Evolutionary conservation across 305 asterid genomes (phyloP).

Genomic region (Stenogyne calaminthoides): DNA sequence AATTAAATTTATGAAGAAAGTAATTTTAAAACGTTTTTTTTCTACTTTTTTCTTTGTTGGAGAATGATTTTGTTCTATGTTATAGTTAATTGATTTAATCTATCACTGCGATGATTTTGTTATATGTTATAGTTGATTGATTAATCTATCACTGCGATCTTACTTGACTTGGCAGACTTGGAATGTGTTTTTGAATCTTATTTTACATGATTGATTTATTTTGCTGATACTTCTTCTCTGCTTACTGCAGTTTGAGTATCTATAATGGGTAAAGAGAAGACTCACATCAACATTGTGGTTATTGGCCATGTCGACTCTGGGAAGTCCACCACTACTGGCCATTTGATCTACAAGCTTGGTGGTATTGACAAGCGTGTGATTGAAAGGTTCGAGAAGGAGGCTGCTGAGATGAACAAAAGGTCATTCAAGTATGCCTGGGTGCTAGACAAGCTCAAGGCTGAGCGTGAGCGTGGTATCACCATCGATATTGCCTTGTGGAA

Average conservation of each 20-base stretch:
- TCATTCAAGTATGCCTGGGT: constrained; percentile 97
- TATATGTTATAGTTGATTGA: neutral
- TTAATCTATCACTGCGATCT: too few relatives aligned
- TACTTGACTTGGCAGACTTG: neutral
- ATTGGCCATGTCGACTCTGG: constrained; percentile 84
- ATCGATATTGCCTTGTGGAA: constrained; percentile 66
- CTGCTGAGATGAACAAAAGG: constrained; percentile 97
- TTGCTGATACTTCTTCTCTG: neutral
- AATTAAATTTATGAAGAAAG: neutral
- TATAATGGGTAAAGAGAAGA: constrained; percentile 73
- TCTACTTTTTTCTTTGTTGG: neutral
- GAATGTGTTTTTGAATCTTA: neutral
- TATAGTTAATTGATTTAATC: too few relatives aligned
- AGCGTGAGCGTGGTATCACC: constrained; percentile 79
- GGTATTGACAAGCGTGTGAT: constrained; percentile 94
- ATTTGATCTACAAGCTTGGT: constrained; percentile 86
- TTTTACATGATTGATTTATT: constrained; percentile 1
- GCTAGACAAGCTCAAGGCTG: constrained; percentile 82
- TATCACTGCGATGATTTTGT: neutral
- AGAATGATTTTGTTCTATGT: neutral
- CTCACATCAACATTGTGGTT: constrained; percentile 80
- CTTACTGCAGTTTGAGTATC: neutral
- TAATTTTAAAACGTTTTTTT: neutral
- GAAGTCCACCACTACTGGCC: constrained; percentile 76
- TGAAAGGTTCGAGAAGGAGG: constrained; percentile 90